Base-by-base conservation (phyloP, 176 grass and related monocot species). In the Aegilops sharonensis region DNA sequence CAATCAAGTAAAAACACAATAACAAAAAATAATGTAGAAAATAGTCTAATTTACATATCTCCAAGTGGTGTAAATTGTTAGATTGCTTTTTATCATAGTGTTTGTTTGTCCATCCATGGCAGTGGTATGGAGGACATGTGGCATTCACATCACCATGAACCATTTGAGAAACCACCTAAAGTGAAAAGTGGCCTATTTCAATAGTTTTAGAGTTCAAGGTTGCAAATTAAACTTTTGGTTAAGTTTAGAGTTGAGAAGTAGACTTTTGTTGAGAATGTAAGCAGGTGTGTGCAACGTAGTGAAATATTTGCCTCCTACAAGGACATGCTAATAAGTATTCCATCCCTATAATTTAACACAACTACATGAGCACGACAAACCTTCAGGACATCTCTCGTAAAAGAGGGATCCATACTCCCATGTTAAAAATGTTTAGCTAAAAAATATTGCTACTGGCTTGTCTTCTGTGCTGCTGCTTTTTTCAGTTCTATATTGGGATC, bases 281-380 rank as follows among this genome's bases (percentile, higher is more conserved):
- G 24, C 32, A 57, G 48, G 69, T 11, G 5, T 5, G 20, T 66
- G 35, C 24, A 85, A 43, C 31, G 1, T 20, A 67, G 32, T 47
- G 76, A 20, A 74, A 30, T 67, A 2, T 42, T 67, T 81, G 70
- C 27, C 25, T 75, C 18, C 12, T 77, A 68, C 23, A 47, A 69
- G 34, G 37, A 25, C 24, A 88, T 78, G n/a, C 3, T 42, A 81
- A 25, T 64, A 39, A 77, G 25, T 27, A 57, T 81, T 61, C 43
- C 61, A 62, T 48, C 3, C 32, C 61, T 85, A 61, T 17, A 81
- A 32, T 62, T 67, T 27, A 76, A 77, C 78, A 81, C 18, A 39
- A 34, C 8, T 70, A 86, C 13, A 50, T 72, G 37, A 83, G 82
- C 15, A 52, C 71, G 48, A 54, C 11, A 77, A 29, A 29, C 9